Base-by-base conservation (phyloP, 2,329 filamentous ascomycete species). In the Sclerotinia spermophila region DNA sequence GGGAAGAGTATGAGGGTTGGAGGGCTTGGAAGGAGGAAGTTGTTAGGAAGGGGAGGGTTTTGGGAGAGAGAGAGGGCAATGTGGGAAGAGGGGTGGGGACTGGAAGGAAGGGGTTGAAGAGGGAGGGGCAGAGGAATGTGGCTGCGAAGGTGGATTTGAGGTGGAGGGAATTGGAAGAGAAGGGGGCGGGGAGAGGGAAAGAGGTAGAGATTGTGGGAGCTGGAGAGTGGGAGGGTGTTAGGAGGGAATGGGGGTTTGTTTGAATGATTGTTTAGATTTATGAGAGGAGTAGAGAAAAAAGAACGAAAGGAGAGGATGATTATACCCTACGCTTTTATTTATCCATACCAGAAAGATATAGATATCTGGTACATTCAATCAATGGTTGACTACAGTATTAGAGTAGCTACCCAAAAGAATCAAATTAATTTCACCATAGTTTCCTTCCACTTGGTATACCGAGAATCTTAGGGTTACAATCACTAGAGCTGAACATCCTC, bases 1-100 rank as follows among this genome's bases (percentile, higher is more conserved):
- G 83, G 71, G 90, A 92, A 79, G 86, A 91, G 73, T 90, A 87
- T 76, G 88, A 85, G 35, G 82, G 84, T 1, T 90, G 88, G 88
- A 84, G 82, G 75, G 80, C 81, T 71, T 90, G 88, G 88, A 83
- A 85, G 75, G 81, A 83, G 35, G 82, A 83, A 10, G 84, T 90
- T 45, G 76, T 86, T 17, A 82, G 83, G 77, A 89, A 89, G 81
- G 84, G 83, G 3, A 78, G 79, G 67, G 80, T 82, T 10, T 78
- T 87, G 67, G 72, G 73, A 33, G 74, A 78, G 62, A 73, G 74
- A 8, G 76, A 78, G 68, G 53, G 44, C 0, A 78, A 76, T 71
- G 48, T 72, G 10, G 71, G 72, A 5, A 72, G 70, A 33, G 77
- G 73, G 19, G 74, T 59, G 71, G 67, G 67, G 3, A 65, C 60